Base-by-base conservation (phyloP, 768 basidiomycete genomes). In the Russula olivacea region DNA sequence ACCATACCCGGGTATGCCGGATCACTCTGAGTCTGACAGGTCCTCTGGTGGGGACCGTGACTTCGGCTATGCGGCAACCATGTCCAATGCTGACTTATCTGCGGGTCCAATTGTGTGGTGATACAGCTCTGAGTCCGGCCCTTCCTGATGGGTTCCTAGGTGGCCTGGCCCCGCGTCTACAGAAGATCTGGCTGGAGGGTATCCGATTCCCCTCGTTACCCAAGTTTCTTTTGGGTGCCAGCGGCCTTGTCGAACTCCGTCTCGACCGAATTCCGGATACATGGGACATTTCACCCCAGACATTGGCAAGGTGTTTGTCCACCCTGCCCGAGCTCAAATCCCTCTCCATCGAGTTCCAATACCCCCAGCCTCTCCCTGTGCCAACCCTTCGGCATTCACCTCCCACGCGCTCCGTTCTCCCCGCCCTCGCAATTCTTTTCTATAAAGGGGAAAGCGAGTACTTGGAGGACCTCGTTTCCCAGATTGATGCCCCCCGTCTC, bases 401-500 rank as follows among this genome's bases (percentile, higher is more conserved):
- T 47, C 10, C 21, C 12, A 23, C 17, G 23, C 54, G 54, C 8
- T 19, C 28, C 30, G 15, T 55, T 10, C 54, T 61, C 21, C 38
- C 54, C 10, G n/a, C 47, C 21, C 60, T 61, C 60, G 32, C 36
- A 3, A n/a, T 5, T 11, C 30, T 62, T 43, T 28, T 32, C 11
- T 51, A 57, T 19, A 14, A 28, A 10, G 61, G 61, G 5, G 21
- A 8, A 23, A 32, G 55, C 41, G 40, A 45, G 32, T 62, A 57
- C 40, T 4, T 62, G 30, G 61, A 57, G 19, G 61, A 52, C 30
- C 30, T 62, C 15, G n/a, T 52, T 17, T 43, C 55, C 23, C 40
- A 14, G 19, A 52, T 62, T 2, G 55, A 56, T 8, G 40, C 38
- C 5, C 61, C 61, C 43, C 40, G 9, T 1, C 55, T 62, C 17